Evolutionary conservation across 805 yeast species (phyloP), one percentile per base, ranked within the genome.

Genomic region (Pichia scutulata): DNA sequence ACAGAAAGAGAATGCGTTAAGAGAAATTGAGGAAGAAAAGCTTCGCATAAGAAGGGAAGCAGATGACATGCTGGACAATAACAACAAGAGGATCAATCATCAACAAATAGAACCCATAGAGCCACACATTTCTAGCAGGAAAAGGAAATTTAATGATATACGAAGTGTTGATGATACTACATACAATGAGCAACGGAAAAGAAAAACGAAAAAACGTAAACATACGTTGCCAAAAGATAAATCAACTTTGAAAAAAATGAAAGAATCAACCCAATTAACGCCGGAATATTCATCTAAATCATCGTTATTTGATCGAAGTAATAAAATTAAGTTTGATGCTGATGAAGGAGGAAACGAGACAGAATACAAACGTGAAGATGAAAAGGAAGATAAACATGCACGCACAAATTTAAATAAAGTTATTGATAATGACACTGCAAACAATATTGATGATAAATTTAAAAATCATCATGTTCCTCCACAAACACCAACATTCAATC

Each of bases 201-300:
- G 23, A 10, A 8, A 25, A 5, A 25, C 8, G 25, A 39, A 37
- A 39, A 39, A 25, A 26, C 13, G 26, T 16, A 18, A 19, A 26
- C 37, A 6, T 16, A 4, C n/a, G 3, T 33, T 19, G 2, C 10
- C 37, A 33, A n/a, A 33, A n/a, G 10, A 33, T n/a, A 39, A 4
- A 18, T 18, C 9, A 18, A 26, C 13, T 13, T 9, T 23, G 23
- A 44, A 24, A 18, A 7, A 13, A 30, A 6, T 23, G n/a, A 28
- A n/a, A 22, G 16, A 26, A 21, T 28, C 14, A 14, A n/a, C 41
- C 39, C 10, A 26, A 25, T 21, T 7, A 5, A 57, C 62, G 25
- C 44, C 57, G 37, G 39, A 46, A 14, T 47, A 58, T 5, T 28
- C 55, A 8, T 44, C 56, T 1, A 55, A 56, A 23, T 24, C n/a